These are phyloP conservation scores for Ilyonectria robusta DNA, from an alignment of 2,329 filamentous ascomycete genomes.

Conservation along the genomic window DNA sequence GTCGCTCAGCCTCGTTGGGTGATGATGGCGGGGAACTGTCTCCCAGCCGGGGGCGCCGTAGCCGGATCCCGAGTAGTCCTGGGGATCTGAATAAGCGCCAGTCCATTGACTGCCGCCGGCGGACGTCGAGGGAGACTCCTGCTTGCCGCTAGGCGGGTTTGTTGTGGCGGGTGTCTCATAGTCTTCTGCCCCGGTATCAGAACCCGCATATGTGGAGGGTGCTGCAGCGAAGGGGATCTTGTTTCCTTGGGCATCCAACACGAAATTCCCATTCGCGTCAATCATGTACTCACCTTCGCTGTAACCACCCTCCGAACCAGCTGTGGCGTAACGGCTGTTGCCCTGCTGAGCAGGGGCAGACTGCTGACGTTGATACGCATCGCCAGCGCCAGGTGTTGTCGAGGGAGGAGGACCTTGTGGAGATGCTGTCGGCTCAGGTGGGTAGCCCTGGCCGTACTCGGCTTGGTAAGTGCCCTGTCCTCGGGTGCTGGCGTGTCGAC, in stretches of 20 bases:
- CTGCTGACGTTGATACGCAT: slow-evolving; percentile 45
- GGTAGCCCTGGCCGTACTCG: slow-evolving; percentile 50
- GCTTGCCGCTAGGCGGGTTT: slow-evolving; percentile 54
- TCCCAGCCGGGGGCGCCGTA: slow-evolving; percentile 83
- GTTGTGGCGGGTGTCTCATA: slow-evolving; percentile 68
- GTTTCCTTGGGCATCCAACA: slow-evolving; percentile 72
- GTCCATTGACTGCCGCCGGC: slow-evolving; percentile 57
- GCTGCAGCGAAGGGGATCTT: slow-evolving; percentile 68
- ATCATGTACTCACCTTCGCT: slow-evolving; percentile 81
- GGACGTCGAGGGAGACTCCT: slow-evolving; percentile 50
- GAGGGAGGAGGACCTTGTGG: slow-evolving; percentile 56
- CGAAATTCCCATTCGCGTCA: slow-evolving; percentile 72
- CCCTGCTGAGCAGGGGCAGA: slow-evolving; percentile 33
- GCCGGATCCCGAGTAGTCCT: slow-evolving; percentile 77
- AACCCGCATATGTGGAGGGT: slow-evolving; percentile 61
- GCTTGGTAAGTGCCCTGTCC: slow-evolving; percentile 51
- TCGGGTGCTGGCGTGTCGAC: slow-evolving; percentile 64
- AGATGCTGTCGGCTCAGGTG: slow-evolving; percentile 58
- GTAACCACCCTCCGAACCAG: slow-evolving; percentile 72
- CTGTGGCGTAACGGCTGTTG: slow-evolving; percentile 40
- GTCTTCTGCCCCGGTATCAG: slow-evolving; percentile 69
- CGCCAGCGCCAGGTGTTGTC: slow-evolving; percentile 48
- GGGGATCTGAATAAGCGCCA: slow-evolving; percentile 56
- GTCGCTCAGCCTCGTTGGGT: slow-evolving; percentile 90
- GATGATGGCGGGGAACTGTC: slow-evolving; percentile 82